A percentile compares a stretch with the other conserved stretches of the same genome.
Conservation (phyloP, 352 stramenopile species). For the Pythium monospermum region DNA sequence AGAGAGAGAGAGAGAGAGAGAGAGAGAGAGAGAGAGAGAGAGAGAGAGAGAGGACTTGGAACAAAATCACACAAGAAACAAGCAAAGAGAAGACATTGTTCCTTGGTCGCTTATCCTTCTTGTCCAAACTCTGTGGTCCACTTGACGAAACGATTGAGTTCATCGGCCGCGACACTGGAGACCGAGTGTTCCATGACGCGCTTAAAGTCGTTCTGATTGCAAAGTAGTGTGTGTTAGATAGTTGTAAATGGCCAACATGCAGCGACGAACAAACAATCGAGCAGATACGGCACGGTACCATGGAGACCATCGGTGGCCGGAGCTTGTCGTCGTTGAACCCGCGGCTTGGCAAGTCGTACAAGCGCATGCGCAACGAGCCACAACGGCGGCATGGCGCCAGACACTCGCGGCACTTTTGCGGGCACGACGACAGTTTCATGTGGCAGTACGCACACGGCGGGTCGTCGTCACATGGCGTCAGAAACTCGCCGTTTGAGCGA, state of each 20-base stretch:
- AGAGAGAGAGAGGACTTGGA: no score
- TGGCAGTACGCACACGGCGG: conserved; percentile 84
- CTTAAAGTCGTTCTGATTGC: conserved; percentile 91
- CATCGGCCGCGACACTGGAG: conserved; percentile 93
- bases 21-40: no score
- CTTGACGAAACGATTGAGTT: conserved; percentile 96
- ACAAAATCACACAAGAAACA: no score
- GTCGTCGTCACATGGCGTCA: conserved; percentile 83
- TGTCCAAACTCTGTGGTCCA: conserved; percentile 99
- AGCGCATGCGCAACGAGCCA: conserved; percentile 72
- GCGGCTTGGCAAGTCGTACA: conserved; percentile 79
- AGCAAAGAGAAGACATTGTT: no score
- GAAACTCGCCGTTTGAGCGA: conserved; percentile 49
- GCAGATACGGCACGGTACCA: conserved; percentile 36
- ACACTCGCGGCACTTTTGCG: conserved; percentile 57
- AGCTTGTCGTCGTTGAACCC: conserved; percentile 84
- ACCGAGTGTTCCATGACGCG: conserved; percentile 92
- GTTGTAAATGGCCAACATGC: no score
- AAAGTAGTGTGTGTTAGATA: no score
- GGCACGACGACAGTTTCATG: conserved; percentile 85
- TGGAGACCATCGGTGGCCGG: conserved; percentile 79
- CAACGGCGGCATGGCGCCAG: conserved; percentile 65
- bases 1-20: no score
- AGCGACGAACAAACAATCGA: not conserved
- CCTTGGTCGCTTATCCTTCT: conserved; percentile 89